Percentiles rank a stretch among this genome's conserved stretches.
Conservation (phyloP, 2,329 filamentous ascomycete species). For the Colletotrichum sojae region DNA sequence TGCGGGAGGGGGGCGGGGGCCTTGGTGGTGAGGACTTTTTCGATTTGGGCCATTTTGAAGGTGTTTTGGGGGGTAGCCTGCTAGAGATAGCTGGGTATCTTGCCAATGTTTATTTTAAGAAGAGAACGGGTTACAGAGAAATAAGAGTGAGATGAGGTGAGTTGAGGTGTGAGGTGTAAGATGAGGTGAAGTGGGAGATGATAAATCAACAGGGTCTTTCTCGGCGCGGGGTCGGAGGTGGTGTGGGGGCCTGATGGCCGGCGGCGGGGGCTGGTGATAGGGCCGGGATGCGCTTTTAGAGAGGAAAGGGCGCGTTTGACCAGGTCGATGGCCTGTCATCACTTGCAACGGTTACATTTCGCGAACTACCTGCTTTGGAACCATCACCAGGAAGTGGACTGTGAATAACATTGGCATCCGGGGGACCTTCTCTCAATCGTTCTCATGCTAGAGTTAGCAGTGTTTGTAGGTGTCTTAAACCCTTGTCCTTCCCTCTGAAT, state of each 20-base stretch:
- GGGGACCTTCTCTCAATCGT: no score
- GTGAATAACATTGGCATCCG: background rate
- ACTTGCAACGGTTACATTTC: background rate
- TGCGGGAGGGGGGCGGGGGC: conserved; percentile 62
- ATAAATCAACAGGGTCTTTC: conserved; percentile 15
- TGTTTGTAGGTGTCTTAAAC: no score
- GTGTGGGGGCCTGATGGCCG: conserved; percentile 9
- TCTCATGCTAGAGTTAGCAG: no score
- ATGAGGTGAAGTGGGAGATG: background rate
- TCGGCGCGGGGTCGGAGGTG: conserved; percentile 34
- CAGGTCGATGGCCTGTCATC: background rate
- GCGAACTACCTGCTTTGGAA: background rate
- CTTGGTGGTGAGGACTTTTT: conserved; percentile 44
- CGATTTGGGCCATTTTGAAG: conserved; percentile 20
- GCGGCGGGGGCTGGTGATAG: conserved; percentile 11
- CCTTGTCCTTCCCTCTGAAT: no score
- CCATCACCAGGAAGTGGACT: background rate
- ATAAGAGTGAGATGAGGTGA: no score
- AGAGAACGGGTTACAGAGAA: no score
- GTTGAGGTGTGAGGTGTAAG: no score
- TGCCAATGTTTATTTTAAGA: no score
- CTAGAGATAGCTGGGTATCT: background rate
- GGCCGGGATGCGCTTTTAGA: background rate
- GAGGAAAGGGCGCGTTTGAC: conserved; percentile 5
- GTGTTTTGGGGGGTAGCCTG: background rate